Evolutionary conservation across 129 eudicot genomes (phyloP), one percentile per base, ranked within the genome.

Genomic region (Lactuca saligna): DNA sequence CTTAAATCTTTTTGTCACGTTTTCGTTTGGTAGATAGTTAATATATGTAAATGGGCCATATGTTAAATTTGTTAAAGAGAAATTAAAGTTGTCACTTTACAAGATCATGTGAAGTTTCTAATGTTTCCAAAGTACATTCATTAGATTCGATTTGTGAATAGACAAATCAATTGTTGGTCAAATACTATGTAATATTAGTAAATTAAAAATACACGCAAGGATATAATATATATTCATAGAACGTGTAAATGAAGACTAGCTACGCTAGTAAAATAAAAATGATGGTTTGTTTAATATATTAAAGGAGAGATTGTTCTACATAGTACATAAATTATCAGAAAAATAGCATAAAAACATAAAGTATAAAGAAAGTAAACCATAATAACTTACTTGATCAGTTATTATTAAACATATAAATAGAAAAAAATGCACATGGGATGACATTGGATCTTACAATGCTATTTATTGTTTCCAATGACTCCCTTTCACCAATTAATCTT

Each of bases 21-120:
- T 54, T 54, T 53, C 25, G 29, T 56, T 38, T 66, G 62, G 50
- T 53, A 67, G 61, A 33, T 53, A 51, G 4, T 33, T 14, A 50
- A 8, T 13, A 46, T 46, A 46, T 46, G 29, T 0, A 29, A 50
- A 67, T 42, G 38, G n/a, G 14, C 63, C 73, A 68, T 17, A 13
- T 54, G 25, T 25, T 54, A 54, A 50, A 66, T n/a, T 50, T 33
- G 53, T 54, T 37, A 37, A 7, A 7, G 48, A 16, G 61, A 51
- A 33, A 33, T 15, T 32, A 51, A 33, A 3, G 37, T 4, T 44
- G 9, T 41, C n/a, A 16, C 37, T 41, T 42, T 61, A 61, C 51
- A 1, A 16, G 10, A 8, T 34, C 48, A 15, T 41, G 53, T 14
- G 25, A 62, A 38, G 11, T 35, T 3, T n/a, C 29, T 25, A 25